These are phyloP conservation scores for Phycomyces blakesleeanus DNA, from an alignment of 192 early-diverging fungal species.

Conservation along the genomic window DNA sequence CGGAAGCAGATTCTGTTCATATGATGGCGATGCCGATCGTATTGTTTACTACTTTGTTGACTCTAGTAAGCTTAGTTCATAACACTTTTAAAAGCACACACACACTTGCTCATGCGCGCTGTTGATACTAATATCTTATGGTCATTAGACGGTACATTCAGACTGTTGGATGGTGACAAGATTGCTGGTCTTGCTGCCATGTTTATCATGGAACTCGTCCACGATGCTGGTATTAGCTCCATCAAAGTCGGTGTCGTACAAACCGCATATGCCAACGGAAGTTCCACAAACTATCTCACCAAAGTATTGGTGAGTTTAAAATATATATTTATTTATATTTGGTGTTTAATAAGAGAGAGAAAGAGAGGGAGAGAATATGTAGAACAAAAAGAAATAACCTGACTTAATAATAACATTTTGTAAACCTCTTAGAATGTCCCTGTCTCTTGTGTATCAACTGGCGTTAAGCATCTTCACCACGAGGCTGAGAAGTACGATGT, in stretches of 20 bases:
- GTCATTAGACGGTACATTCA: conserved; percentile 65
- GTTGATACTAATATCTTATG: background rate
- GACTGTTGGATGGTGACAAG: conserved; percentile 97
- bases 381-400: no score
- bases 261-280: conserved; percentile 99
- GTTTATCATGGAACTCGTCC: conserved; percentile 89
- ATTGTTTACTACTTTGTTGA: conserved; percentile 94
- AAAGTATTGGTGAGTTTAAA: conserved; percentile 72
- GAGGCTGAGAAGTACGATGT: conserved; percentile 96
- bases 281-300: conserved; percentile 88
- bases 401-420: no score
- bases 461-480: conserved; percentile 99
- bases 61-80: conserved; percentile 46
- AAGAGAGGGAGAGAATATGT: no score
- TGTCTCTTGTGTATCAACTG: conserved; percentile 93
- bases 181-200: conserved; percentile 92
- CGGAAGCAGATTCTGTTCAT: conserved; percentile 79
- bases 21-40: conserved; percentile 98
- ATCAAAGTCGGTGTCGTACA: conserved; percentile 95
- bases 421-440: conserved; percentile 91
- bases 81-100: background rate
- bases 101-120: no score
- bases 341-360: no score
- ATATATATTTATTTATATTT: no score
- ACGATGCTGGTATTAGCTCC: conserved; percentile 69